Percentiles rank a stretch among this genome's conserved stretches.
Evolutionary conservation across 192 early-diverging fungal species (phyloP).

Genomic region (Backusella tuberculispora): DNA sequence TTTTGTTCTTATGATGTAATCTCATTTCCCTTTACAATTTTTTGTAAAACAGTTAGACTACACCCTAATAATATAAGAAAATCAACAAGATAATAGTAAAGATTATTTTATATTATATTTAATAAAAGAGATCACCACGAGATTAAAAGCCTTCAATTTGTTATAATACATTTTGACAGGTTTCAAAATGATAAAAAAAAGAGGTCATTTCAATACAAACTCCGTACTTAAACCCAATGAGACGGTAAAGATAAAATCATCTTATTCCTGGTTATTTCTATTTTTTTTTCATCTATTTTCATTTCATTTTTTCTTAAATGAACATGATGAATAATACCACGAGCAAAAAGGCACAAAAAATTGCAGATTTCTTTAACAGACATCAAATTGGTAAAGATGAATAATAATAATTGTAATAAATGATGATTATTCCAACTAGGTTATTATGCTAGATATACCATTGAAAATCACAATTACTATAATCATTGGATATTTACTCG

Average conservation of each 20-base stretch:
- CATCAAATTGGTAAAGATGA: conserved; percentile 44
- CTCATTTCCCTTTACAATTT: no score
- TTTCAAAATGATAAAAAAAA: no score
- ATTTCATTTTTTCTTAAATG: neutral
- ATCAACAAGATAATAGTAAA: neutral
- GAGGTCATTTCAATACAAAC: neutral
- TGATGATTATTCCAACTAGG: neutral
- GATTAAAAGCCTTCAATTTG: neutral
- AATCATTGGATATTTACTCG: conserved; percentile 32
- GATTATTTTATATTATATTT: neutral
- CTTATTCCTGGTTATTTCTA: neutral
- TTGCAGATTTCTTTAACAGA: conserved; percentile 14
- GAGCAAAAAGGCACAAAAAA: neutral
- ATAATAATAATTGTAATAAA: no score
- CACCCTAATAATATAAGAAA: neutral
- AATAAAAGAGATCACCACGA: conserved; percentile 5
- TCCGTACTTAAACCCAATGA: neutral
- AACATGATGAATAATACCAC: neutral
- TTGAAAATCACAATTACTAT: neutral
- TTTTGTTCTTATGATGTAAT: no score
- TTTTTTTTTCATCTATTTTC: neutral
- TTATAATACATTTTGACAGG: conserved; percentile 11
- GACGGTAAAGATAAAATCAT: neutral
- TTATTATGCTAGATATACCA: neutral
- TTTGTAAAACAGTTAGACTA: no score